Percentiles rank a stretch among this genome's conserved stretches.
Evolutionary conservation across 2,329 filamentous ascomycete genomes (phyloP).

Genomic region (Alternaria rosae): DNA sequence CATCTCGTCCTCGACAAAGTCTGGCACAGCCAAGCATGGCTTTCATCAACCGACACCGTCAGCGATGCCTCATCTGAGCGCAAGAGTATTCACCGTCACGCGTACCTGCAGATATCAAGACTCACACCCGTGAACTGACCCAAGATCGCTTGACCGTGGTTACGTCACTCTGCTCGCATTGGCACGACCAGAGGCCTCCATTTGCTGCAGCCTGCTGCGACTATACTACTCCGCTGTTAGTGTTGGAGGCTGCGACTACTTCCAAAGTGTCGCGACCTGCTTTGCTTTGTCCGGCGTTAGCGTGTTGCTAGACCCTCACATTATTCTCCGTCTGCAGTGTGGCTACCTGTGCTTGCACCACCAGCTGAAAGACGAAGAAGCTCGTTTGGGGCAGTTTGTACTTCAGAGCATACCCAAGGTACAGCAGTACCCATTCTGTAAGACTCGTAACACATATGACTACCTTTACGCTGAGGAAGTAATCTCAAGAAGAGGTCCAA

Average conservation of each 20-base stretch:
- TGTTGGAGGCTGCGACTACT: not conserved
- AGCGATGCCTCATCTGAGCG: not conserved
- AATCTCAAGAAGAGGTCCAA: not conserved
- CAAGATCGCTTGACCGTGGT: not conserved
- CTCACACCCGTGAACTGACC: not conserved
- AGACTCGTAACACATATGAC: not conserved
- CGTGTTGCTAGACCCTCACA: not conserved
- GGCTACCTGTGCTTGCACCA: not conserved
- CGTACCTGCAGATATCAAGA: not conserved
- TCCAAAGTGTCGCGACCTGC: not conserved
- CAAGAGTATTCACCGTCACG: not conserved
- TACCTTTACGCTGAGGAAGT: not conserved
- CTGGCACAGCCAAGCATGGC: not conserved
- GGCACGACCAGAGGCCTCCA: not conserved
- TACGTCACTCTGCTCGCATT: constrained; percentile 1
- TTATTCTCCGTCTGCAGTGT: not conserved
- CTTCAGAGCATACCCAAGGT: not conserved
- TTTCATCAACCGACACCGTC: not conserved
- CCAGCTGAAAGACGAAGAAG: not conserved
- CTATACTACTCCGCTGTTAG: not conserved
- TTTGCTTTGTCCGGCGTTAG: not conserved
- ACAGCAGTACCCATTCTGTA: not conserved
- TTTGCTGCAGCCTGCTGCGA: not conserved
- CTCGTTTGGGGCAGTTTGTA: not conserved
- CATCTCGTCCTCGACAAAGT: not conserved